Base-by-base conservation (phyloP, 1,284 basidiomycete genomes). In the Cystobasidiaceae sp. region DNA sequence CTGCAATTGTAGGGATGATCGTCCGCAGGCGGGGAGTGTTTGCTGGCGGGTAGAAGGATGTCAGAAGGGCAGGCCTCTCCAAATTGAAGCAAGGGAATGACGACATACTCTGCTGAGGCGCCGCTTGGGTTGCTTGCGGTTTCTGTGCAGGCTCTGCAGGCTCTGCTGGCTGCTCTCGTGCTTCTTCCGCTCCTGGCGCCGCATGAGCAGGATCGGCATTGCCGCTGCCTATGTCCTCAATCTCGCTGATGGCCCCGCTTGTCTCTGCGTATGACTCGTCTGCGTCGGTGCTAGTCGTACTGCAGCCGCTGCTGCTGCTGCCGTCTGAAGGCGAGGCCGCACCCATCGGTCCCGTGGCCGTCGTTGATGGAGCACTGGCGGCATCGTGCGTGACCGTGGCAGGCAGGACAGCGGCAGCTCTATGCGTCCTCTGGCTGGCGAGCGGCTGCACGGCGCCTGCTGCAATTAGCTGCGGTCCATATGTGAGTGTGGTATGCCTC, bases 201-300 rank as follows among this genome's bases (percentile, higher is more conserved):
- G n/a, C n/a, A n/a, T n/a, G n/a, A n/a, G n/a, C 50, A 17, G 19
- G 33, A 30, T 52, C 50, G 27, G 50, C 50, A 52, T 32, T 32
- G 41, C 50, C 41, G 33, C 50, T 52, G 32, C 50, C 50, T 37
- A 37, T 52, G 33, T 52, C 50, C 13, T 37, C 33, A 23, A 52
- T 52, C 33, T 37, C 41, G 50, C 50, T 52, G 17, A 37, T 52
- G n/a, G n/a, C n/a, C n/a, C n/a, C n/a, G n/a, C n/a, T n/a, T n/a
- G n/a, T n/a, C n/a, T n/a, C n/a, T n/a, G n/a, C n/a, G n/a, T n/a
- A n/a, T n/a, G n/a, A n/a, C n/a, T n/a, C n/a, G n/a, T n/a, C n/a
- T n/a, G n/a, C n/a, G 33, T 52, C 50, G 50, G 33, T 52, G 50
- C 50, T 37, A 25, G 50, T 37, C 50, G 50, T 37, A 37, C 50